Evolutionary conservation across 2,329 filamentous ascomycete genomes (phyloP).

Genomic region (Fusarium nelsonii): DNA sequence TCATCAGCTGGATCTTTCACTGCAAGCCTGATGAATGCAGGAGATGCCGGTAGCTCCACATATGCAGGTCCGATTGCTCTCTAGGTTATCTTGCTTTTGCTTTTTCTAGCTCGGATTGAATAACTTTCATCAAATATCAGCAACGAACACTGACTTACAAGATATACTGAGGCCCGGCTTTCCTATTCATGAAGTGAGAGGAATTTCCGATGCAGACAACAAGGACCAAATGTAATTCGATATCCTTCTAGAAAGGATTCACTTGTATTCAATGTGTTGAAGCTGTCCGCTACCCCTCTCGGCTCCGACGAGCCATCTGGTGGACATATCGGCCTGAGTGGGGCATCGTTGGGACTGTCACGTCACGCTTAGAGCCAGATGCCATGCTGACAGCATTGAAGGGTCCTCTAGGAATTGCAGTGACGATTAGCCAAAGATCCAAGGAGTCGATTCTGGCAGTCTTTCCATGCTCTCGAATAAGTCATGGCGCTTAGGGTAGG

Average conservation of each 20-base stretch:
- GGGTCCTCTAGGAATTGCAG: slow-evolving; percentile 10
- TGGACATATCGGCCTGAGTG: slow-evolving; percentile 34
- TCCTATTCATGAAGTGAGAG: background rate
- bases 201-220: background rate
- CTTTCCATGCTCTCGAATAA: slow-evolving; percentile 15
- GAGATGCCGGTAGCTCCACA: slow-evolving; percentile 24
- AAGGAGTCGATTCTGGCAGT: background rate
- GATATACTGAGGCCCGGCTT: background rate
- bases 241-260: background rate
- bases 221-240: background rate
- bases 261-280: slow-evolving; percentile 7
- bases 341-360: slow-evolving; percentile 30
- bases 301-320: slow-evolving; percentile 24
- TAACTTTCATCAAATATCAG: background rate
- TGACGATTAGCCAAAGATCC: slow-evolving; percentile 1
- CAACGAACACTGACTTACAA: background rate
- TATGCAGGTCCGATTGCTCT: slow-evolving; percentile 40
- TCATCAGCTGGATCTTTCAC: slow-evolving; percentile 13
- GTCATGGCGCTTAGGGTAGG: slow-evolving; percentile 15
- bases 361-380: slow-evolving; percentile 37
- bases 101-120: background rate
- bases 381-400: slow-evolving; percentile 12
- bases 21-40: slow-evolving; percentile 36
- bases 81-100: slow-evolving; percentile 16
- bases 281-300: slow-evolving; percentile 22